phyloP scores from a whole-genome alignment of 2,329 filamentous ascomycete genomes.

The Apiospora malaysiana region DNA sequence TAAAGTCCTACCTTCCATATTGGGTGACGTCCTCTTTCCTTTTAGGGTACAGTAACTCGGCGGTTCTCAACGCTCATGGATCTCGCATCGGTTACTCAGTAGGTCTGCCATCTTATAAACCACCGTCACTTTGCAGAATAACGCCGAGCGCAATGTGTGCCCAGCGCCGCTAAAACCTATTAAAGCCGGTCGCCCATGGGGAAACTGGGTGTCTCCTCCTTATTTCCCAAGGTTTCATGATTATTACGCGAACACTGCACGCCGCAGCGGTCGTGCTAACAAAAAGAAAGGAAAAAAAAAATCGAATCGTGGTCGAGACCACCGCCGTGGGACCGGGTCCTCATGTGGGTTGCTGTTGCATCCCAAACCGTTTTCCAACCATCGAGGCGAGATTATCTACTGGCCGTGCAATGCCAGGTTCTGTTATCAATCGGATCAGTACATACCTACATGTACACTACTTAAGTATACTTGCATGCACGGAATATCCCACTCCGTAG shows the following conservation, averaged over 20 bases:
- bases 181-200: background rate
- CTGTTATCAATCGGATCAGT: conserved; percentile 9
- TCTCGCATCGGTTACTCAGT: background rate
- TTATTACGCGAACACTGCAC: background rate
- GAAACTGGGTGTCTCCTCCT: background rate
- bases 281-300: too few relatives aligned
- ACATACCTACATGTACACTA: background rate
- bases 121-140: background rate
- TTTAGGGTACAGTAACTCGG: background rate
- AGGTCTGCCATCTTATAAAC: background rate
- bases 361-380: background rate
- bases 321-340: background rate
- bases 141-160: background rate
- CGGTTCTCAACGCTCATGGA: background rate
- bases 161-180: background rate
- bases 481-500: too few relatives aligned
- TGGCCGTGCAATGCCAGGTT: background rate
- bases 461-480: background rate
- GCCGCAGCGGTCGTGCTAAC: too few relatives aligned
- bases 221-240: background rate
- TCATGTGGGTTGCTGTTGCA: background rate
- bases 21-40: background rate
- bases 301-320: background rate
- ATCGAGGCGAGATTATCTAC: background rate
- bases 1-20: background rate